Percentiles rank a stretch among this genome's conserved stretches.
phyloP scores from a whole-genome alignment of 139 green algal genomes.

The Ettlia oleoabundans region DNA sequence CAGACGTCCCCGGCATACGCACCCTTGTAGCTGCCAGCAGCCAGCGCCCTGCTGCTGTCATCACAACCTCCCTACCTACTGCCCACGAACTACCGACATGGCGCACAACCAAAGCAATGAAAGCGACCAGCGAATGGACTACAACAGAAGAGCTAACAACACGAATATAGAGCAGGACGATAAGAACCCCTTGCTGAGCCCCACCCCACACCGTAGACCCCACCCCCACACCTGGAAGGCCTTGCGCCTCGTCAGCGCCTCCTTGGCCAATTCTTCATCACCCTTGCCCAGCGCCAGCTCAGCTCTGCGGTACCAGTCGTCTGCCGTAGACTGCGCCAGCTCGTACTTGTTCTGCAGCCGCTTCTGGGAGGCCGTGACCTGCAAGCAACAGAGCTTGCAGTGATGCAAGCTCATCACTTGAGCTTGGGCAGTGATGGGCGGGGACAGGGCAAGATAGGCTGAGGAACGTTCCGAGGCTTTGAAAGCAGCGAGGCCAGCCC shows the following conservation, averaged over 20 bases:
- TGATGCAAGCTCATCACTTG: not conserved
- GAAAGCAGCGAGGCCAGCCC: too few relatives aligned
- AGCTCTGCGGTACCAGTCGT: slow-evolving; percentile 74
- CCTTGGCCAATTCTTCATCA: slow-evolving; percentile 95
- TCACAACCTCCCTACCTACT: too few relatives aligned
- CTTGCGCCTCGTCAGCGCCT: slow-evolving; percentile 92
- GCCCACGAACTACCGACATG: too few relatives aligned
- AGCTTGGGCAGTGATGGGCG: too few relatives aligned
- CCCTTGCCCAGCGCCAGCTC: slow-evolving; percentile 96
- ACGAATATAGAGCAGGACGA: not conserved
- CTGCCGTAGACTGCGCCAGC: slow-evolving; percentile 72
- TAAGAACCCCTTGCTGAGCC: not conserved
- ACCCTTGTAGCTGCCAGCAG: too few relatives aligned
- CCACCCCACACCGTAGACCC: not conserved
- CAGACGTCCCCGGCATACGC: too few relatives aligned
- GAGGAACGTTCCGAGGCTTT: too few relatives aligned
- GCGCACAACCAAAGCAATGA: too few relatives aligned
- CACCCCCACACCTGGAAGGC: slow-evolving; percentile 69
- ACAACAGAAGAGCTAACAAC: not conserved
- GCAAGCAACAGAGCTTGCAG: not conserved
- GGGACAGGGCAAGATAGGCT: too few relatives aligned
- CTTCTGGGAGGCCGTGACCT: slow-evolving; percentile 96
- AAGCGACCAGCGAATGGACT: too few relatives aligned
- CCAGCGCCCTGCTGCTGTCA: too few relatives aligned
- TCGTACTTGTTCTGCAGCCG: slow-evolving; percentile 96